These are phyloP conservation scores for Mixia osmundae DNA, from an alignment of 1,284 basidiomycete genomes.

Conservation along the genomic window DNA sequence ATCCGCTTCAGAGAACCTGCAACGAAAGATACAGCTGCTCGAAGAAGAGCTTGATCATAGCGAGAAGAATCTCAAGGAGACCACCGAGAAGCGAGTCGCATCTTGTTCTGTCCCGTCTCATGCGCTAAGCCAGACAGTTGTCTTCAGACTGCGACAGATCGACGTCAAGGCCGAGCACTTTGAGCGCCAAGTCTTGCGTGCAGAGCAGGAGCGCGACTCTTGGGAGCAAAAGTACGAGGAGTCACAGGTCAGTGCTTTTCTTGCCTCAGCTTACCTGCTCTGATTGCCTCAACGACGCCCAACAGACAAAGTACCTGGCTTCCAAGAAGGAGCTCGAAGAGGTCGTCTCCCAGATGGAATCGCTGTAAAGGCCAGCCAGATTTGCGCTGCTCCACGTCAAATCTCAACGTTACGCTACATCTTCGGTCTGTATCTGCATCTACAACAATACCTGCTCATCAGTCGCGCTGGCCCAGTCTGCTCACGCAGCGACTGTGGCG, in stretches of 20 bases:
- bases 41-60: slow-evolving; percentile 89
- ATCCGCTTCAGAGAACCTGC: slow-evolving; percentile 52
- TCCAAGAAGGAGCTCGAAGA: slow-evolving; percentile 74
- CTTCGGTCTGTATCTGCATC: no score
- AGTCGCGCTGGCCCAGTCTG: no score
- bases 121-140: neutral
- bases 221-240: slow-evolving; percentile 86
- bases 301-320: slow-evolving; percentile 40
- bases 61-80: slow-evolving; percentile 93
- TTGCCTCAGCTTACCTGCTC: neutral
- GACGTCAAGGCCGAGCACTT: slow-evolving; percentile 99
- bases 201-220: slow-evolving; percentile 72
- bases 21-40: slow-evolving; percentile 68
- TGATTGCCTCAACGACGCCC: neutral
- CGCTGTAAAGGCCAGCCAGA: no score
- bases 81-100: slow-evolving; percentile 68
- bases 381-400: no score
- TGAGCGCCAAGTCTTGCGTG: slow-evolving; percentile 67
- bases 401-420: no score
- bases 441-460: no score
- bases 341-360: slow-evolving; percentile 35
- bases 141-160: slow-evolving; percentile 63
- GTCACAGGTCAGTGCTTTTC: slow-evolving; percentile 29
- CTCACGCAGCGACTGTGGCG: no score
- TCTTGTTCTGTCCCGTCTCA: neutral